phyloP scores from a whole-genome alignment of 805 yeast species.

The Ogataea ramenticola region DNA sequence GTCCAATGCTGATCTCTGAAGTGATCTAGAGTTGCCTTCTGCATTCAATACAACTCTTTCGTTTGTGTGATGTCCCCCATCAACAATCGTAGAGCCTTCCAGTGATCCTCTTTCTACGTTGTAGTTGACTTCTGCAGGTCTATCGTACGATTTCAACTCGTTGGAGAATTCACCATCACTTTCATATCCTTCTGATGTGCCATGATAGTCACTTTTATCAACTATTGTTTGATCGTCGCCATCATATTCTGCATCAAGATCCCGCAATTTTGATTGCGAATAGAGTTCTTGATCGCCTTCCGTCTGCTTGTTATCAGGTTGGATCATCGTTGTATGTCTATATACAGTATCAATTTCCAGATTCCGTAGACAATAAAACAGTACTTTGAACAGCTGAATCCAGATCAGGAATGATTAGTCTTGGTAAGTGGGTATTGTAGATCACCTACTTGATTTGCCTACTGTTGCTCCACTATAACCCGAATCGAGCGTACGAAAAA shows the following conservation, averaged over 20 bases:
- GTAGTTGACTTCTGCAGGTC: neutral
- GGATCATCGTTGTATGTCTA: neutral
- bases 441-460: too few species aligned
- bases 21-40: neutral
- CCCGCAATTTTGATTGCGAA: neutral
- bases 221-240: neutral
- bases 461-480: too few species aligned
- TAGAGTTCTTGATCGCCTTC: neutral
- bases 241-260: neutral
- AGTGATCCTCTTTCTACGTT: slow-evolving; percentile 4
- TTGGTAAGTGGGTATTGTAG: too few species aligned
- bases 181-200: too few species aligned
- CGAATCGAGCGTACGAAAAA: too few species aligned
- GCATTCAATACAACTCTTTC: neutral
- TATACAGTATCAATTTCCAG: too few species aligned
- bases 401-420: too few species aligned
- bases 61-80: slow-evolving; percentile 8
- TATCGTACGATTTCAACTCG: neutral
- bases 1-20: neutral
- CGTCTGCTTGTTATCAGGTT: neutral
- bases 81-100: slow-evolving; percentile 22
- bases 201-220: neutral
- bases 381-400: too few species aligned
- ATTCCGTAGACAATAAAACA: too few species aligned
- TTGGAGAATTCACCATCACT: neutral